A percentile compares a stretch with the other conserved stretches of the same genome.
phyloP scores from a whole-genome alignment of 2,329 filamentous ascomycete genomes.

The Colletotrichum sp. region DNA sequence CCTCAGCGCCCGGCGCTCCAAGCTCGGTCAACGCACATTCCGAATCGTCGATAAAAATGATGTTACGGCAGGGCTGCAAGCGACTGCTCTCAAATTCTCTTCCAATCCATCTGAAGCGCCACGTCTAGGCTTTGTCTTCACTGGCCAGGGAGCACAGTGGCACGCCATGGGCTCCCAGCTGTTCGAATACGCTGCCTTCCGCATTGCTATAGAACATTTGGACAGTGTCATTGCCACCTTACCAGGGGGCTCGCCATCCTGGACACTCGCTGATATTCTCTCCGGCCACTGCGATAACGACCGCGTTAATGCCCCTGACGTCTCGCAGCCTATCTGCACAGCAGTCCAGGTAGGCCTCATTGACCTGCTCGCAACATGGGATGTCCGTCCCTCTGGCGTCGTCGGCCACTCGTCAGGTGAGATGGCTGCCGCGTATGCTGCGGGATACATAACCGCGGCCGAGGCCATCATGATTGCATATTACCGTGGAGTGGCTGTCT shows the following conservation, averaged over 20 bases:
- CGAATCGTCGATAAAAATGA: neutral
- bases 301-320: accelerated
- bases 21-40: neutral
- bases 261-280: neutral
- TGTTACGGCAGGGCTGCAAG: neutral
- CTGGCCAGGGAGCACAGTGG: neutral
- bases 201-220: accelerated
- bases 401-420: slow-evolving; percentile 50
- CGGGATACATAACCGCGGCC: slow-evolving; percentile 34
- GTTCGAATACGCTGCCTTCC: neutral
- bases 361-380: slow-evolving; percentile 36
- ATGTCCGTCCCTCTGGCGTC: slow-evolving; percentile 34
- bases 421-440: slow-evolving; percentile 48
- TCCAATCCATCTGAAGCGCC: neutral
- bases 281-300: neutral
- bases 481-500: slow-evolving; percentile 36
- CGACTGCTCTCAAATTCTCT: neutral
- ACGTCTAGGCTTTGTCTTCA: neutral
- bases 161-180: neutral
- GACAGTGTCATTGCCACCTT: accelerated
- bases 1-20: neutral
- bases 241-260: neutral
- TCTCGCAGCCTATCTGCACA: slow-evolving; percentile 36
- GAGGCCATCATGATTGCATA: slow-evolving; percentile 43
- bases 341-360: slow-evolving; percentile 44